Evolutionary conservation across 306 rosid species (phyloP).

Genomic region (Dalbergia cultrata): DNA sequence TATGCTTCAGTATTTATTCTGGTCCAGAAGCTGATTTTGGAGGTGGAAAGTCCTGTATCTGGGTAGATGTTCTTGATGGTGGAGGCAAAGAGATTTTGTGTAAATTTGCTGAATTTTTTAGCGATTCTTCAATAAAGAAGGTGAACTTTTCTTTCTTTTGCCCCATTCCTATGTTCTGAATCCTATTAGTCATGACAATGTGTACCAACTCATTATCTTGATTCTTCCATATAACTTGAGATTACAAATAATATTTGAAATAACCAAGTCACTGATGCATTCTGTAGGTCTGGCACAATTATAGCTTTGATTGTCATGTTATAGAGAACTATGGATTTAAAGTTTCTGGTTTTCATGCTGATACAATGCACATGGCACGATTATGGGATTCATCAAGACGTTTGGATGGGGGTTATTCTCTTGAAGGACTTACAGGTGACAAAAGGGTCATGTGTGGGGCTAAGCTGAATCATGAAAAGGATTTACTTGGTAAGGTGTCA

Average conservation of each 20-base stretch:
- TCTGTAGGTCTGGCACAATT: constrained; percentile 96
- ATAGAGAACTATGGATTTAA: constrained; percentile 91
- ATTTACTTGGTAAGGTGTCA: constrained; percentile 57
- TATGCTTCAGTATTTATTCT: constrained; percentile 89
- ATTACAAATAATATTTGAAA: constrained; percentile 39
- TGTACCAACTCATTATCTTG: constrained; percentile 9
- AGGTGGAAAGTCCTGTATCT: constrained; percentile 86
- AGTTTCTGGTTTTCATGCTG: constrained; percentile 95
- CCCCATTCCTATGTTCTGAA: constrained; percentile 18
- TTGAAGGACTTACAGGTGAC: constrained; percentile 87
- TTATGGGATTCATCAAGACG: constrained; percentile 96
- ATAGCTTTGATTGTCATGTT: constrained; percentile 93
- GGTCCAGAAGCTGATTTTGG: constrained; percentile 93
- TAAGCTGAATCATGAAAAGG: constrained; percentile 46
- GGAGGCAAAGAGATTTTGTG: constrained; percentile 80
- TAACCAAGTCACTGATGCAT: constrained; percentile 48
- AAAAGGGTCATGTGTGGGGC: constrained; percentile 76
- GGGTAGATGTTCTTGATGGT: constrained; percentile 99
- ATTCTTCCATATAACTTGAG: constrained; percentile 2
- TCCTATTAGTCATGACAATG: constrained; percentile 32
- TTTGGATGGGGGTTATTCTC: constrained; percentile 87
- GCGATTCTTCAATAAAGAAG: constrained; percentile 82
- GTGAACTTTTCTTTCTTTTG: constrained; percentile 55
- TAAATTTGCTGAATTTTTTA: constrained; percentile 81
- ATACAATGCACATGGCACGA: constrained; percentile 99